Base-by-base conservation (phyloP, 2,329 filamentous ascomycete species). In the Bipolaris bicolor region DNA sequence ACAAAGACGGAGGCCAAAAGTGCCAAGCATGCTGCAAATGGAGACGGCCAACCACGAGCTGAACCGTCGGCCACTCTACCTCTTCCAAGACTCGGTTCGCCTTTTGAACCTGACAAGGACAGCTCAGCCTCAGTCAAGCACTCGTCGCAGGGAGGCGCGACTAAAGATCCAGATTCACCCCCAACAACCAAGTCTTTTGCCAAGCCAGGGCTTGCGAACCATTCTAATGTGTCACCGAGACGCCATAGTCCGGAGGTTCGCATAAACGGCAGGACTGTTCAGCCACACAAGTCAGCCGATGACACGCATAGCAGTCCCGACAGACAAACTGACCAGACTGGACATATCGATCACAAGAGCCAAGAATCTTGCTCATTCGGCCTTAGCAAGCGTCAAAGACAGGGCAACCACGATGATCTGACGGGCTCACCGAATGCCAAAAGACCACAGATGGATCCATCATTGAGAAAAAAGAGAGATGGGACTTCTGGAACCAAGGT, bases 11-110 rank as follows among this genome's bases (percentile, higher is more conserved):
- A 55, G 33, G 16, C 33, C 29, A 29, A 46, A 33, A 11, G 15
- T 34, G 34, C 16, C 5, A 33, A 44, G n/a, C 29, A 20, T 10
- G n/a, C 29, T 22, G 6, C 10, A 3, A 9, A 39, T 11, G 29
- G 26, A 24, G 45, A 49, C 40, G 20, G 39, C 2, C 31, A 26
- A 24, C 10, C 46, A 16, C 7, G 39, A 11, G 33, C 10, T 16
- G 41, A 49, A 7, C 13, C 36, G 9, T 39, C 36, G 7, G 15
- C 22, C 10, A 40, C 24, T 16, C 18, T 26, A 52, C 15, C 49
- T n/a, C 24, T 4, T 4, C 51, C 49, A 6, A 60, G 57, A 43
- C 56, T 65, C 40, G 55, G 18, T 20, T 62, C 65, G 7, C 65
- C 65, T 2, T 62, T 64, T 36, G 26, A 46, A 4, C 46, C 41